Percentiles rank a stretch among this genome's conserved stretches.
Evolutionary conservation across 108 stramenopile species (phyloP).

Genomic region (Hondaea fermentalgiana): DNA sequence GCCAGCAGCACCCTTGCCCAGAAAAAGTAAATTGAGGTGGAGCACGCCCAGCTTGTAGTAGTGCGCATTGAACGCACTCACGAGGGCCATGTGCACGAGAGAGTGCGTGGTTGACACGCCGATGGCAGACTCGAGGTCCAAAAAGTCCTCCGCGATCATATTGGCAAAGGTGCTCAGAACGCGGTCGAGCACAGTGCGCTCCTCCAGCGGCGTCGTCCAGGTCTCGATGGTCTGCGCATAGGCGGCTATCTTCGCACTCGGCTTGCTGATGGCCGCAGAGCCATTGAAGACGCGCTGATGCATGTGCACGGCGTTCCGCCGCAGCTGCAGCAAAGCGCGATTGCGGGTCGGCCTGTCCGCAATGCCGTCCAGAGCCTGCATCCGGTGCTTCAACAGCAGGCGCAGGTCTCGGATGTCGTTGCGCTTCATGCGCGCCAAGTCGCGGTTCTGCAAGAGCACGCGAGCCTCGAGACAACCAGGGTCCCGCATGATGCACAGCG

Average conservation of each 20-base stretch:
- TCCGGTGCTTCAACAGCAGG: too few relatives aligned
- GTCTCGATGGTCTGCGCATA: not conserved
- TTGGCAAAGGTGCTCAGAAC: not conserved
- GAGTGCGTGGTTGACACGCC: not conserved
- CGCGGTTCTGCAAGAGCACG: too few relatives aligned
- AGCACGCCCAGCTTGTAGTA: not conserved
- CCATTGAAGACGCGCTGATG: not conserved
- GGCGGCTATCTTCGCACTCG: not conserved
- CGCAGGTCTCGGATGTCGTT: too few relatives aligned
- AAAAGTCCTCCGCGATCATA: not conserved
- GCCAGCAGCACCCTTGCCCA: not conserved
- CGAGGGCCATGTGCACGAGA: not conserved
- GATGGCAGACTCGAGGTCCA: not conserved
- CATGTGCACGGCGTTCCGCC: too few relatives aligned
- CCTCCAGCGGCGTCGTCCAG: not conserved
- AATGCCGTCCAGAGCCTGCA: too few relatives aligned
- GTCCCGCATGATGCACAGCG: too few relatives aligned
- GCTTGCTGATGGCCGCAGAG: not conserved
- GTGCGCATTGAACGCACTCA: not conserved
- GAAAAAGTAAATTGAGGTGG: not conserved
- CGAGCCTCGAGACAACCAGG: too few relatives aligned
- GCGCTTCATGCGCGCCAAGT: too few relatives aligned
- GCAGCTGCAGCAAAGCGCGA: too few relatives aligned
- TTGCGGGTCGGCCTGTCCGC: too few relatives aligned
- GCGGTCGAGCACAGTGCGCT: not conserved